phyloP scores from a whole-genome alignment of 208 protist genomes.

The Leishmania arabica region DNA sequence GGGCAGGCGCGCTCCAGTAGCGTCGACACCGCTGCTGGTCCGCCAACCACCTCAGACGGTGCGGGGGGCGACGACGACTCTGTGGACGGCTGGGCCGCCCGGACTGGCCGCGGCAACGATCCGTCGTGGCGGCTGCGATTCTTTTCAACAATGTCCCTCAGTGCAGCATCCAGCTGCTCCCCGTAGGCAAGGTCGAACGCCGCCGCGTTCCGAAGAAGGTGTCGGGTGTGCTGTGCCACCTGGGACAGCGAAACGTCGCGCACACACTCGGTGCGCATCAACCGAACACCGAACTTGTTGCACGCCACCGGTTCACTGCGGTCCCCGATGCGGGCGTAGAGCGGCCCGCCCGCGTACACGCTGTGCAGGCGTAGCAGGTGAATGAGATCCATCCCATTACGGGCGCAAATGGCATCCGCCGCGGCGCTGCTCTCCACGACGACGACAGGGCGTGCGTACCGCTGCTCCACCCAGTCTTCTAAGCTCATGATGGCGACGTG shows the following conservation, averaged over 20 bases:
- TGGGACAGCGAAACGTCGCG: conserved; percentile 36
- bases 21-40: conserved; percentile 22
- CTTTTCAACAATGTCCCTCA: conserved; percentile 45
- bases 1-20: conserved; percentile 69
- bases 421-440: conserved; percentile 54
- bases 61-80: background rate
- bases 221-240: conserved; percentile 39
- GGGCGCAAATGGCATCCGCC: conserved; percentile 44
- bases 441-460: conserved; percentile 75
- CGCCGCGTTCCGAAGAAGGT: conserved; percentile 36
- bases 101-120: conserved; percentile 29
- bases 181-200: conserved; percentile 73
- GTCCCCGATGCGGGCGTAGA: conserved; percentile 53
- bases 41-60: background rate
- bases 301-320: conserved; percentile 50
- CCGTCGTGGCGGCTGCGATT: conserved; percentile 31
- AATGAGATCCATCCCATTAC: conserved; percentile 70
- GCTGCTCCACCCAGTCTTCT: conserved; percentile 64
- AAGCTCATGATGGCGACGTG: conserved; percentile 21
- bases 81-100: background rate
- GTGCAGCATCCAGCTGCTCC: conserved; percentile 66
- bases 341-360: conserved; percentile 35
- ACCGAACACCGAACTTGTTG: conserved; percentile 69
- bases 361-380: conserved; percentile 79
- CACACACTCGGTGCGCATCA: conserved; percentile 70